These are phyloP conservation scores for Scopulariopsis brevicaulis DNA, from an alignment of 2,329 filamentous ascomycete genomes.

Conservation along the genomic window DNA sequence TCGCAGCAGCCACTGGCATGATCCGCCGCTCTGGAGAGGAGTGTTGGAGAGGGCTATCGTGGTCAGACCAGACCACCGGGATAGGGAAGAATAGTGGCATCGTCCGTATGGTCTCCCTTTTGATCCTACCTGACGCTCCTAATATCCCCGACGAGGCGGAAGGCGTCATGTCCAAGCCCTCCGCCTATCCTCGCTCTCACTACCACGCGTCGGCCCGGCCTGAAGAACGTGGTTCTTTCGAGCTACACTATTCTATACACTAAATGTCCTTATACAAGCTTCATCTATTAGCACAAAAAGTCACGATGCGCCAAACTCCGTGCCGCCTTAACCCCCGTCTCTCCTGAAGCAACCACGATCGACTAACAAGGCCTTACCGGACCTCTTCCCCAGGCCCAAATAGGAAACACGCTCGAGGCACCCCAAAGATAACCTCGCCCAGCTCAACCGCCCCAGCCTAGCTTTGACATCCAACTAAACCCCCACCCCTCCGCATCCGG, in stretches of 20 bases:
- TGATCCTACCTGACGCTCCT: no score
- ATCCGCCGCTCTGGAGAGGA: no score
- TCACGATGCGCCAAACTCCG: not conserved
- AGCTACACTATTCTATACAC: not conserved
- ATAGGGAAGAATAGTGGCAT: no score
- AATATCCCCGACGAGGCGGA: no score
- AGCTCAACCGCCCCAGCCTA: slow-evolving; percentile 5
- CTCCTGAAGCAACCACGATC: not conserved
- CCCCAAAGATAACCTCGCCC: not conserved
- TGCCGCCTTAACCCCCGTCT: not conserved
- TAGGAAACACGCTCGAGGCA: not conserved
- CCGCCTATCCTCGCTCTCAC: no score
- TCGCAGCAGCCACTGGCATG: no score
- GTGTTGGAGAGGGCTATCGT: no score
- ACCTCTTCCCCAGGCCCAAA: not conserved
- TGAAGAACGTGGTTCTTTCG: not conserved
- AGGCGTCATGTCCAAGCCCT: no score
- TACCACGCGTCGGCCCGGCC: no score
- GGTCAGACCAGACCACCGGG: no score
- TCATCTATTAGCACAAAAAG: not conserved
- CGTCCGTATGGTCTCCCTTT: no score
- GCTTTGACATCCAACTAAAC: slow-evolving; percentile 3
- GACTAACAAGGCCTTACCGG: not conserved
- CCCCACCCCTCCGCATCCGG: slow-evolving; percentile 2
- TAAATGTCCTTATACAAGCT: not conserved